Base-by-base conservation (phyloP, 352 stramenopile genomes). In the Phytophthora parvispora region DNA sequence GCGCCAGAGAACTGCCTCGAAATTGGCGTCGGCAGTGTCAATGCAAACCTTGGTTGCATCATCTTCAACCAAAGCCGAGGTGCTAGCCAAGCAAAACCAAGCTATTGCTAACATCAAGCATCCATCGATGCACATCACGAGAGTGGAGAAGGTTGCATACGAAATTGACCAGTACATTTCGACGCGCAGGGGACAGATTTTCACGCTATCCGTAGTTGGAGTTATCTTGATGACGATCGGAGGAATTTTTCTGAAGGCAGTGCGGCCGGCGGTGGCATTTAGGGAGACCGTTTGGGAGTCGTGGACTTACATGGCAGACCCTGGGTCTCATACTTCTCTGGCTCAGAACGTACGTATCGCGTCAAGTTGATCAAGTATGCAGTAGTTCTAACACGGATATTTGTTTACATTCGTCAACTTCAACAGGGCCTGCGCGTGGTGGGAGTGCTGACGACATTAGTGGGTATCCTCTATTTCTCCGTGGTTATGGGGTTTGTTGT, bases 401-500 rank as follows among this genome's bases (percentile, higher is more conserved):
- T 15, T 43, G 36, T 28, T 28, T 15, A 29, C 13, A 25, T 47
- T 32, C 2, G 60, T 16, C 20, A 16, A 16, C 27, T 20, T 31
- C 56, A 25, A 15, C 29, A 87, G 77, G 77, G 75, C 4, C n/a
- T 86, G 22, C 81, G 80, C 3, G 51, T 90, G 25, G 74, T 89
- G 22, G 83, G 79, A n/a, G 71, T 86, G 1, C 24, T 84, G 34
- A 88, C 90, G 20, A 91, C 69, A 10, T 48, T 95, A 25, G 48
- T 87, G 49, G 84, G 86, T 6, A 91, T 95, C 59, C 65, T 97
- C n/a, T 92, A 95, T 56, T 95, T 95, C 52, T 92, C 88, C 27
- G 81, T 96, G 7, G 93, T 97, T 43, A 92, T 96, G 76, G 90
- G 90, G 6, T 96, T 97, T 43, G 87, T 97, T 2, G 87, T 92